Percentiles rank a stretch among this genome's conserved stretches.
phyloP scores from a whole-genome alignment of 192 early-diverging fungal genomes.

The Chytriomyces sp. region DNA sequence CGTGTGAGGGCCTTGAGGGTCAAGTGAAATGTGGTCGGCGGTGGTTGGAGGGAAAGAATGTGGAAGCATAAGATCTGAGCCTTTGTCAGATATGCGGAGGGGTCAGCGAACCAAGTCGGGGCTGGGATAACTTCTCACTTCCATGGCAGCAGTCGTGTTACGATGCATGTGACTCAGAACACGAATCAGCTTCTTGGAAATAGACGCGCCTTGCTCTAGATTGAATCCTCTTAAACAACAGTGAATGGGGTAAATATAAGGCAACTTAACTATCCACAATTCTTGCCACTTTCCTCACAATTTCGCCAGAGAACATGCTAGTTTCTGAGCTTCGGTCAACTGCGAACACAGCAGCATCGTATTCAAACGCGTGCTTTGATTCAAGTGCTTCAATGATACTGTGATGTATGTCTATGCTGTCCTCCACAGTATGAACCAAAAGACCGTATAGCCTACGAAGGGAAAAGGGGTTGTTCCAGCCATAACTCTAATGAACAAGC shows the following conservation, averaged over 20 bases:
- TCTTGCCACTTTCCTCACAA: constrained; percentile 9
- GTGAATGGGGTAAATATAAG: background rate
- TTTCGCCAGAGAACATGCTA: constrained; percentile 18
- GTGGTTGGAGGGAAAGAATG: too few species aligned
- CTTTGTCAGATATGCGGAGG: too few species aligned
- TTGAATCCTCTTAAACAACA: background rate
- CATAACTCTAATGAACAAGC: background rate
- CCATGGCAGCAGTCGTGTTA: background rate
- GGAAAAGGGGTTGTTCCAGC: background rate
- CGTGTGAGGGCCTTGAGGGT: too few species aligned
- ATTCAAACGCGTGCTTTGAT: constrained; percentile 13
- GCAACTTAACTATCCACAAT: constrained; percentile 3
- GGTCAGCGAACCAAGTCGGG: too few species aligned
- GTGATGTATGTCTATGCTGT: constrained; percentile 22
- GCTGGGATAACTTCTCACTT: constrained; percentile 5
- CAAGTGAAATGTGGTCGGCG: too few species aligned
- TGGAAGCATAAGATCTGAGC: too few species aligned
- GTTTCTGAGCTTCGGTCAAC: constrained; percentile 10
- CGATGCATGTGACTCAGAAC: constrained; percentile 25
- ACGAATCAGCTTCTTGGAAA: constrained; percentile 24
- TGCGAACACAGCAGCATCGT: constrained; percentile 26
- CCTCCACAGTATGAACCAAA: constrained; percentile 6
- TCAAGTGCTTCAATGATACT: constrained; percentile 22
- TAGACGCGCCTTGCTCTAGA: constrained; percentile 22
- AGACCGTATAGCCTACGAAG: constrained; percentile 14